phyloP scores from a whole-genome alignment of 148 eudicot species.

The Chenopodium quinoa region DNA sequence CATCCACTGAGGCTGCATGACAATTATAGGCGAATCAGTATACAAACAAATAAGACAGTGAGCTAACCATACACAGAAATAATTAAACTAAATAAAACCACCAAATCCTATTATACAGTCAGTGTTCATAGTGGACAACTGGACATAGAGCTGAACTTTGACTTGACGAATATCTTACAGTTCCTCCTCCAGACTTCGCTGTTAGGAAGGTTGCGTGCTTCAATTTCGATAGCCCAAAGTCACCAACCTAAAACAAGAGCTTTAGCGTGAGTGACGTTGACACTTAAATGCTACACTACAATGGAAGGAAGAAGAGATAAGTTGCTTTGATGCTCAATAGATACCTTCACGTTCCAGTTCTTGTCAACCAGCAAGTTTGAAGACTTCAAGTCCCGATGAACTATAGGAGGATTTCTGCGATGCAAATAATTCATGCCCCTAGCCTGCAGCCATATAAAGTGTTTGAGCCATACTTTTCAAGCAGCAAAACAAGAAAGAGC shows the following conservation, averaged over 20 bases:
- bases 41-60: background rate
- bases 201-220: slow-evolving; percentile 74
- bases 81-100: slow-evolving; percentile 6
- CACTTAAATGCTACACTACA: background rate
- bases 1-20: slow-evolving; percentile 93
- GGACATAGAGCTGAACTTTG: background rate
- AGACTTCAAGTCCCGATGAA: slow-evolving; percentile 84
- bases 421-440: slow-evolving; percentile 94
- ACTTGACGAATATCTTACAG: slow-evolving; percentile 39
- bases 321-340: background rate
- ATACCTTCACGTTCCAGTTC: slow-evolving; percentile 88
- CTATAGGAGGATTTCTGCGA: slow-evolving; percentile 82
- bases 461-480: background rate
- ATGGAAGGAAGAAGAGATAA: background rate
- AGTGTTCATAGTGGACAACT: background rate
- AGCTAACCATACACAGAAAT: background rate
- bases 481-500: background rate
- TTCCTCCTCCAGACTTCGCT: slow-evolving; percentile 79
- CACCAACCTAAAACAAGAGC: slow-evolving; percentile 66
- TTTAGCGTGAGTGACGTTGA: background rate
- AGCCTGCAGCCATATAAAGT: slow-evolving; percentile 45
- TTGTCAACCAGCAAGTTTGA: slow-evolving; percentile 82
- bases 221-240: slow-evolving; percentile 78
- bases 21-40: background rate
- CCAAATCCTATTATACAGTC: background rate